These are phyloP conservation scores for Paecilomyces niveus DNA, from an alignment of 2,329 filamentous ascomycete genomes.

Conservation along the genomic window DNA sequence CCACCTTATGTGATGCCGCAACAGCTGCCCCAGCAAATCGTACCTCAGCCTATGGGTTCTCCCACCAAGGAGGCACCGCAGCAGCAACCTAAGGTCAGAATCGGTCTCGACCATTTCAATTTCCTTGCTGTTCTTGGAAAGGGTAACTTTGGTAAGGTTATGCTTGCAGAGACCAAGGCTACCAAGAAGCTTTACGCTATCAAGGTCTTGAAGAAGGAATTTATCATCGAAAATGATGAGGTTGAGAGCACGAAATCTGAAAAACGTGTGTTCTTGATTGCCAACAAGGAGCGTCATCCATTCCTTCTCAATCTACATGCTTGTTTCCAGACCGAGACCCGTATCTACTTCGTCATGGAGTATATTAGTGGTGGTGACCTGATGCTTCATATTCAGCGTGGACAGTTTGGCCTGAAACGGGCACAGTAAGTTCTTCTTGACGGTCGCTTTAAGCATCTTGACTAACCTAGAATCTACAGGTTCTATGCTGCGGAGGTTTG, in stretches of 20 bases:
- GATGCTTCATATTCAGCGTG: slow-evolving; percentile 97
- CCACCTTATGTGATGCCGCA: slow-evolving; percentile 20
- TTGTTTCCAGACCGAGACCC: slow-evolving; percentile 97
- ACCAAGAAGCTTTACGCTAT: slow-evolving; percentile 92
- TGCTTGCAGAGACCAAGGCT: slow-evolving; percentile 95
- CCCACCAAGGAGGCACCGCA: slow-evolving; percentile 24
- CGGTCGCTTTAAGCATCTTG: background rate
- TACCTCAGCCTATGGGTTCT: slow-evolving; percentile 14
- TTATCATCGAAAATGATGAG: slow-evolving; percentile 99
- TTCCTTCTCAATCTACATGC: slow-evolving; percentile 93
- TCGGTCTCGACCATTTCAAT: slow-evolving; percentile 97
- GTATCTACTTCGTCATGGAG: slow-evolving; percentile 99
- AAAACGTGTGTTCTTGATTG: slow-evolving; percentile 93
- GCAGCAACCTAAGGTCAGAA: slow-evolving; percentile 50
- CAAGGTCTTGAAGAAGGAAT: slow-evolving; percentile 99
- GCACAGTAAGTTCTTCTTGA: slow-evolving; percentile 64
- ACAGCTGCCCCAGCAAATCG: slow-evolving; percentile 6
- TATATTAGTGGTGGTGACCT: slow-evolving; percentile 97
- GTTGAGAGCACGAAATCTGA: slow-evolving; percentile 96
- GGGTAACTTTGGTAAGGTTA: slow-evolving; percentile 99
- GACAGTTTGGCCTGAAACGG: slow-evolving; percentile 89
- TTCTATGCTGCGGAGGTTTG: slow-evolving; percentile 98
- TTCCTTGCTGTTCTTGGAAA: slow-evolving; percentile 97
- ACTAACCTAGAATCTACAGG: slow-evolving; percentile 35
- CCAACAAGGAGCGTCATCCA: slow-evolving; percentile 93